Evolutionary conservation across 2,329 filamentous ascomycete species (phyloP).

Genomic region (Fusarium heterosporum): DNA sequence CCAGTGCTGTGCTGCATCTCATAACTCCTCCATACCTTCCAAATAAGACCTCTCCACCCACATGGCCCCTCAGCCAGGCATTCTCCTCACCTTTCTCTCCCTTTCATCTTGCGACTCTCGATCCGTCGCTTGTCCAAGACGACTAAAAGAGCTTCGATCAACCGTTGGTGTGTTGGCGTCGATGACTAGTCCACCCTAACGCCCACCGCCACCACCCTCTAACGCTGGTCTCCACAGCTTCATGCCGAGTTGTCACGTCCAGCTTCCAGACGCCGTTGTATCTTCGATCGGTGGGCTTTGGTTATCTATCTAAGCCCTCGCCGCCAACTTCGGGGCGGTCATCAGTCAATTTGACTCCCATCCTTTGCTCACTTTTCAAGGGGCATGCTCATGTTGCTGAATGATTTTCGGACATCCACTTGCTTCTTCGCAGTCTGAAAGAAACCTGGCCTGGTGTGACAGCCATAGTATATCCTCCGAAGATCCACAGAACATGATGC

Average conservation of each 20-base stretch:
- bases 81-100: constrained; percentile 45
- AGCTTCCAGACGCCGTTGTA: constrained; percentile 25
- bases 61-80: constrained; percentile 44
- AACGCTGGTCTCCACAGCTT: constrained; percentile 43
- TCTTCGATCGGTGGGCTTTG: constrained; percentile 32
- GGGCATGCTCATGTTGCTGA: constrained; percentile 42
- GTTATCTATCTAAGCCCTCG: constrained; percentile 30
- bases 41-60: constrained; percentile 52
- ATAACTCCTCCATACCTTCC: constrained; percentile 44
- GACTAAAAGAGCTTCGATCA: constrained; percentile 47
- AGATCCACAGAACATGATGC: constrained; percentile 44
- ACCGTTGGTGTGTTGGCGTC: constrained; percentile 47
- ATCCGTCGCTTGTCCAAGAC: constrained; percentile 43
- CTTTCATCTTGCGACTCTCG: constrained; percentile 42
- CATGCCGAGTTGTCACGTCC: constrained; percentile 40
- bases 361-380: constrained; percentile 11
- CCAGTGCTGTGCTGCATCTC: constrained; percentile 44
- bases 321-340: constrained; percentile 23
- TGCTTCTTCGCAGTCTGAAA: constrained; percentile 56
- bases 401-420: constrained; percentile 62
- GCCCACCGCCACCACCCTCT: constrained; percentile 43
- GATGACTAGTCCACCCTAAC: constrained; percentile 46
- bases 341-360: constrained; percentile 20
- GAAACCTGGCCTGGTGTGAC: constrained; percentile 60
- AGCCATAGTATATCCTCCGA: constrained; percentile 60